Evolutionary conservation across 2,329 filamentous ascomycete species (phyloP).

Genomic region (Epichloe festucae): DNA sequence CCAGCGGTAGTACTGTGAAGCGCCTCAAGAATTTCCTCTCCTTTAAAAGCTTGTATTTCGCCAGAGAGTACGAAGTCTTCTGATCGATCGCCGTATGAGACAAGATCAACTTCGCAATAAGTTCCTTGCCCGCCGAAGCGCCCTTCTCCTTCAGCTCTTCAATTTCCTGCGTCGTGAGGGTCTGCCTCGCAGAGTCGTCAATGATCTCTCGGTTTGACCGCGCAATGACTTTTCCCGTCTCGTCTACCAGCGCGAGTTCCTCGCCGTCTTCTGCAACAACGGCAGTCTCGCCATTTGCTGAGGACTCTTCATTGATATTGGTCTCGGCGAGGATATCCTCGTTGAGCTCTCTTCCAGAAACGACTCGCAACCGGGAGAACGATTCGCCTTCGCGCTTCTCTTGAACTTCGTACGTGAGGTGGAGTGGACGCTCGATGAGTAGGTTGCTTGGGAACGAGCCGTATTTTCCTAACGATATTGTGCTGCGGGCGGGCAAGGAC

Average conservation of each 20-base stretch:
- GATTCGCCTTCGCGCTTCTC: constrained; percentile 53
- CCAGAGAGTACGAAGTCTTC: constrained; percentile 85
- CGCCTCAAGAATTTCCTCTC: constrained; percentile 84
- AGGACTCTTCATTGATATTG: constrained; percentile 20
- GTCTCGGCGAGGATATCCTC: constrained; percentile 54
- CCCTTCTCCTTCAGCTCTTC: constrained; percentile 63
- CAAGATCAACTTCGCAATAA: constrained; percentile 84
- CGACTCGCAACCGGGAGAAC: constrained; percentile 61
- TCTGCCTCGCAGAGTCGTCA: constrained; percentile 56
- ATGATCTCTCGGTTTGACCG: constrained; percentile 47
- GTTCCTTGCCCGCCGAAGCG: constrained; percentile 67
- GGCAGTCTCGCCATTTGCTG: constrained; percentile 29
- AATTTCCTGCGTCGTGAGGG: constrained; percentile 61
- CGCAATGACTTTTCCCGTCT: constrained; percentile 32
- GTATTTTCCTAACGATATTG: constrained; percentile 83
- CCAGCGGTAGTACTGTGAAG: constrained; percentile 75
- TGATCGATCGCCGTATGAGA: constrained; percentile 84
- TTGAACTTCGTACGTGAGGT: constrained; percentile 81
- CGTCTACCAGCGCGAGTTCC: constrained; percentile 31
- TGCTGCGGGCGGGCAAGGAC: constrained; percentile 37
- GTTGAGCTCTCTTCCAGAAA: constrained; percentile 71
- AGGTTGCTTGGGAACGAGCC: constrained; percentile 82
- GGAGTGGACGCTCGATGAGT: constrained; percentile 79
- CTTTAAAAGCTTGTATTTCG: constrained; percentile 93
- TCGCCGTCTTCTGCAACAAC: constrained; percentile 24